phyloP scores from a whole-genome alignment of 2,329 filamentous ascomycete species.

The Thelonectria discophora region DNA sequence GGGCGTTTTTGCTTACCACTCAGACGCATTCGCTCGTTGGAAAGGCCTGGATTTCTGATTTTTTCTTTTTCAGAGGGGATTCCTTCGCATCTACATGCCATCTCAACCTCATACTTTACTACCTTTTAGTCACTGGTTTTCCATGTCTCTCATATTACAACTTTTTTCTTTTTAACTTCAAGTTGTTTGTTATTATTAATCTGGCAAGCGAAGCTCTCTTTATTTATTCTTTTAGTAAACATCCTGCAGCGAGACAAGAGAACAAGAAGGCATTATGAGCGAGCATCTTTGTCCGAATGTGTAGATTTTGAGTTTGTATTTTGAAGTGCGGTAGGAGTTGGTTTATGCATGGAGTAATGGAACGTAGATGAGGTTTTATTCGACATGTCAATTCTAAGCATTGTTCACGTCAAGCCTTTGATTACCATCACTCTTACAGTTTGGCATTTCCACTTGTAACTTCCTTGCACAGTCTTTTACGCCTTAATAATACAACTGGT shows the following conservation, averaged over 20 bases:
- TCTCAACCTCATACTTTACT: constrained; percentile 14
- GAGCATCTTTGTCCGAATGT: constrained; percentile 24
- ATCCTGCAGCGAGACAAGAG: constrained; percentile 29
- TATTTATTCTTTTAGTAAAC: not conserved
- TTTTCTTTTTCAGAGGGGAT: constrained; percentile 5
- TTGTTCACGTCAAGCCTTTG: not conserved
- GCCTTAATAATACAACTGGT: constrained; percentile 39
- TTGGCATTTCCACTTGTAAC: not conserved
- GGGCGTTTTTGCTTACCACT: constrained; percentile 14
- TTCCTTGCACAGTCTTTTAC: not conserved
- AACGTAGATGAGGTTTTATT: constrained; percentile 20
- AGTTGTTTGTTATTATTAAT: constrained; percentile 28
- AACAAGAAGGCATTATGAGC: constrained; percentile 24
- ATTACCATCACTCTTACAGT: not conserved
- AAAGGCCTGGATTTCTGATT: constrained; percentile 6
- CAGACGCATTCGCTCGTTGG: constrained; percentile 24
- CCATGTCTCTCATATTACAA: constrained; percentile 16
- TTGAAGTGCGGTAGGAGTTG: not conserved
- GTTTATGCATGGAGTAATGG: constrained; percentile 3
- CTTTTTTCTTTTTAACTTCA: constrained; percentile 26
- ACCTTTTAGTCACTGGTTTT: constrained; percentile 13
- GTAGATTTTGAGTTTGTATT: constrained; percentile 28
- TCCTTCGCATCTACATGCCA: constrained; percentile 19
- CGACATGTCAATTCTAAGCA: constrained; percentile 32
- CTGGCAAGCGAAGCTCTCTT: constrained; percentile 31